Conservation (phyloP, 257 asterid species). For the Linderniella brevidens region DNA sequence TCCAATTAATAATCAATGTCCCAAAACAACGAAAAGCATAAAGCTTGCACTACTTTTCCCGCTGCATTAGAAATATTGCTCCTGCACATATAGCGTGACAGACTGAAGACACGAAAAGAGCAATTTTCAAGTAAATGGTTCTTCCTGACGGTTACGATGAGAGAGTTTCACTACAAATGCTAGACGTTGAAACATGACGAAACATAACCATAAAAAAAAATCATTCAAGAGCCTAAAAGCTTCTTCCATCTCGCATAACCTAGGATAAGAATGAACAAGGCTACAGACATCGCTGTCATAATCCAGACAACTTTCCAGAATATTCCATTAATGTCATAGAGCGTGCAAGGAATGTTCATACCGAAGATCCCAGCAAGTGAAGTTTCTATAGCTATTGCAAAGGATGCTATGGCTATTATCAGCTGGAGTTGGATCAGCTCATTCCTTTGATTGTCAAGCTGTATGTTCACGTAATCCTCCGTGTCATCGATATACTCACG, state of each 20-base stretch:
- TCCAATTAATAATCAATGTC: no score
- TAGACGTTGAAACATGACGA: no score
- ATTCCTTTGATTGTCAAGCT: constrained; percentile 56
- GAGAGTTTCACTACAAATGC: no score
- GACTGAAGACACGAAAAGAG: no score
- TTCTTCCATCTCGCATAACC: constrained; percentile 10
- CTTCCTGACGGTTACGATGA: no score
- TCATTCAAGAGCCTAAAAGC: constrained; percentile 5
- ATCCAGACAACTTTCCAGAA: background rate
- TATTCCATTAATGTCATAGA: background rate
- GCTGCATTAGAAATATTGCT: no score
- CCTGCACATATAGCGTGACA: no score
- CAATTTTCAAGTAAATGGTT: no score
- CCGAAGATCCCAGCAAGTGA: constrained; percentile 6
- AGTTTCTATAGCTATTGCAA: constrained; percentile 41
- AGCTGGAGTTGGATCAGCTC: constrained; percentile 61
- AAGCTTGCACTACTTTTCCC: no score
- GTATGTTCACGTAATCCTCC: constrained; percentile 64
- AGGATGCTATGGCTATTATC: constrained; percentile 43
- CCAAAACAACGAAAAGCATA: no score
- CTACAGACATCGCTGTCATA: constrained; percentile 1
- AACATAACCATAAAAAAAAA: no score
- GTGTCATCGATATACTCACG: constrained; percentile 67
- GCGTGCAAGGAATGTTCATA: constrained; percentile 8
- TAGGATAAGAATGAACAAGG: background rate